phyloP scores from a whole-genome alignment of 768 basidiomycete genomes.

The Russula emetica region DNA sequence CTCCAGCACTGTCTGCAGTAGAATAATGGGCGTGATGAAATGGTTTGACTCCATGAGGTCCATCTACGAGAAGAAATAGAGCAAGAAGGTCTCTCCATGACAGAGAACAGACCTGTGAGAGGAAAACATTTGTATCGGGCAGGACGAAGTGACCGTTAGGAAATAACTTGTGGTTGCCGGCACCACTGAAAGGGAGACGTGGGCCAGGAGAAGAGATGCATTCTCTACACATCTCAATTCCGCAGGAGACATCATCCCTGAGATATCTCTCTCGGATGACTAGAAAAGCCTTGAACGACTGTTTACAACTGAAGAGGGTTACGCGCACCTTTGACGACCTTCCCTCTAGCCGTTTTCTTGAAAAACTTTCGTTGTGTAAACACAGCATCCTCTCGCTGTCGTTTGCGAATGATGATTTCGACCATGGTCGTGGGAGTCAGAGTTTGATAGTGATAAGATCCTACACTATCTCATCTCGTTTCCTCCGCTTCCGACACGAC shows the following conservation, averaged over 20 bases:
- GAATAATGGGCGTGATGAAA: constrained; percentile 75
- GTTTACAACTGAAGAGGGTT: constrained; percentile 3
- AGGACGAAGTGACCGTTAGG: constrained; percentile 74
- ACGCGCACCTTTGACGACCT: constrained; percentile 81
- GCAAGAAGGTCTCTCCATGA: neutral
- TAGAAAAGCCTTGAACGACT: constrained; percentile 1
- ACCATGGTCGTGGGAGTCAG: constrained; percentile 36
- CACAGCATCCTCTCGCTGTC: constrained; percentile 64
- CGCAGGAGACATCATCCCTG: constrained; percentile 86
- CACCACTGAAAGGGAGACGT: constrained; percentile 57
- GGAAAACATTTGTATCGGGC: constrained; percentile 92
- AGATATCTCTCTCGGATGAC: constrained; percentile 94
- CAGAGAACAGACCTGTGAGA: constrained; percentile 63
- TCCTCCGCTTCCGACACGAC: neutral
- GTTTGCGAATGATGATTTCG: constrained; percentile 68
- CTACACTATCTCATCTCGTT: neutral
- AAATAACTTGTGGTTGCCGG: constrained; percentile 50
- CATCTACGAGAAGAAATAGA: constrained; percentile 53
- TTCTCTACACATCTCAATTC: constrained; percentile 62
- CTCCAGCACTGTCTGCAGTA: constrained; percentile 93
- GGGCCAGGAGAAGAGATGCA: constrained; percentile 47
- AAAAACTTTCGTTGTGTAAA: constrained; percentile 88
- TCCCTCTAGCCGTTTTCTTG: constrained; percentile 92
- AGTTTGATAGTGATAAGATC: neutral
- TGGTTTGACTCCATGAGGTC: constrained; percentile 81